A percentile compares a stretch with the other conserved stretches of the same genome.
phyloP scores from a whole-genome alignment of 331 rosid genomes.

The Prunus yedoensis region DNA sequence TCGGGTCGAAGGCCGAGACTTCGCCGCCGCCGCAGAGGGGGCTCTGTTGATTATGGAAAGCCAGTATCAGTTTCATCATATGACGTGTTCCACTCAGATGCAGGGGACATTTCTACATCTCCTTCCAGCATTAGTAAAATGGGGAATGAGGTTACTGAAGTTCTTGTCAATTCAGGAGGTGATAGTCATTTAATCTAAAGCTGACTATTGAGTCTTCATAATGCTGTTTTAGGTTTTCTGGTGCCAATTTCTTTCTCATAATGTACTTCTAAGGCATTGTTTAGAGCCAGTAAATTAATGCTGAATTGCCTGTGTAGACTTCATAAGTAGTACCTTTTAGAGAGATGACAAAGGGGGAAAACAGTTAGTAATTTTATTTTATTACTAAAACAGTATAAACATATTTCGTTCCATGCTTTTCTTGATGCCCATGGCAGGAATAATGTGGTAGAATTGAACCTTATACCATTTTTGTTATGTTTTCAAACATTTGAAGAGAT shows the following conservation, averaged over 20 bases:
- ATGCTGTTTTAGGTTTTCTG: not conserved
- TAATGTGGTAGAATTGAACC: not conserved
- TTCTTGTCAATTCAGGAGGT: slow-evolving; percentile 36
- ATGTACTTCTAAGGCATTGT: not conserved
- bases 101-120: slow-evolving; percentile 17
- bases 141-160: slow-evolving; percentile 25
- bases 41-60: slow-evolving; percentile 18
- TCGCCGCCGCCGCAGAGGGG: slow-evolving; percentile 16
- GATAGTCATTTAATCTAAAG: slow-evolving; percentile 1
- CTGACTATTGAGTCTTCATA: not conserved
- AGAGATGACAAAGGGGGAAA: not conserved
- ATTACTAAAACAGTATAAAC: not conserved
- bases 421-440: not conserved
- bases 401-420: not conserved
- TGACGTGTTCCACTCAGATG: slow-evolving; percentile 24
- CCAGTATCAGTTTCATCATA: slow-evolving; percentile 15
- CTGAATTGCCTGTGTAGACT: not conserved
- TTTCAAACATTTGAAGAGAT: not conserved
- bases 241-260: not conserved
- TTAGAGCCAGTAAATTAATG: not conserved
- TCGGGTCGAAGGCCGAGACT: slow-evolving; percentile 26
- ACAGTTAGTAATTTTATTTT: not conserved
- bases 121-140: slow-evolving; percentile 27
- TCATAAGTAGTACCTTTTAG: not conserved
- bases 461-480: not conserved